Evolutionary conservation across 176 grass and related monocot genomes (phyloP), one percentile per base, ranked within the genome.

Genomic region (Areca catechu): DNA sequence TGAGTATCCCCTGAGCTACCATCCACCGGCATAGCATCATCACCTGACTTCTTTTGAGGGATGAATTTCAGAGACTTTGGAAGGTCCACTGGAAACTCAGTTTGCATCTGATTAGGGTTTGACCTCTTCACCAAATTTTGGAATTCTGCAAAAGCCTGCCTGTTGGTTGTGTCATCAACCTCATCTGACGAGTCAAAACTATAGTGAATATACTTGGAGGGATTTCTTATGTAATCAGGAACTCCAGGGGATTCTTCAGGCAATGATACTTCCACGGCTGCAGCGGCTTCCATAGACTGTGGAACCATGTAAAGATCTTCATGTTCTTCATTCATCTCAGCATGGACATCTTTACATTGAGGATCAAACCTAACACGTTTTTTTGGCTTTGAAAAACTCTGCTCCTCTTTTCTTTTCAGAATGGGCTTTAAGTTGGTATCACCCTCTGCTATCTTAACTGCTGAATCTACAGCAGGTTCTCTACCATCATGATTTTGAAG

Each of bases 181-280:
- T 57, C 70, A 53, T 60, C 73, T 19, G 72, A n/a, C 34, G 70
- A 55, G 60, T 92, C 84, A 20, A 98, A 58, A 53, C 81, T 83
- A 81, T 93, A 98, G 27, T 72, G 57, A 6, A 76, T 93, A 70
- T 98, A 98, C 76, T 98, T 98, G 3, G 94, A 73, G 55, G 94
- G 94, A 71, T 98, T 98, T 62, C 47, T 78, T 48, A 98, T 24
- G 53, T 93, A 89, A 56, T 93, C 94, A 56, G 94, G 94, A 47
- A 93, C 68, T 4, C 58, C 76, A 55, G 63, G 63, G 19, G 63
- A 62, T n/a, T 23, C 54, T 10, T 71, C 77, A 23, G 56, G 18
- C 62, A 56, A 23, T 14, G 61, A 43, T 6, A n/a, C 29, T 72
- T 71, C 15, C 14, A 67, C 77, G 37, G 19, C 50, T 6, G 61